phyloP scores from a whole-genome alignment of 306 rosid species.

The Hippophae rhamnoides region DNA sequence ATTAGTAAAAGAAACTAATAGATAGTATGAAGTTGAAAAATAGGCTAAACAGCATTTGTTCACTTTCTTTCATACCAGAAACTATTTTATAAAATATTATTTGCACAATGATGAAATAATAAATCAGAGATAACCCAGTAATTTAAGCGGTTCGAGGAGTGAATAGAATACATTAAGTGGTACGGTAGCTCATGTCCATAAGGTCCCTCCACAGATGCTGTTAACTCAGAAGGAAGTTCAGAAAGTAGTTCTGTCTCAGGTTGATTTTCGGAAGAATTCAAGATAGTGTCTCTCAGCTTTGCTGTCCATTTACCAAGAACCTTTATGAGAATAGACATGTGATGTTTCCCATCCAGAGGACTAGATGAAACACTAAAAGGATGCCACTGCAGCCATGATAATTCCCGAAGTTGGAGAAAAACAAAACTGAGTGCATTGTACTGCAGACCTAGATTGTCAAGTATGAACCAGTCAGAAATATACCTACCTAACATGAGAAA shows the following conservation, averaged over 20 bases:
- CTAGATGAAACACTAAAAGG: slow-evolving; percentile 94
- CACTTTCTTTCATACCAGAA: not conserved
- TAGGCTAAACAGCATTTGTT: not conserved
- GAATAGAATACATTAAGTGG: slow-evolving; percentile 56
- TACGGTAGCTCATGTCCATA: slow-evolving; percentile 86
- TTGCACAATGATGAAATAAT: not conserved
- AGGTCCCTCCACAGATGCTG: slow-evolving; percentile 89
- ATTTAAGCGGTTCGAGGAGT: not conserved
- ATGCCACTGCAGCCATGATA: slow-evolving; percentile 95
- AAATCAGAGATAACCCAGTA: not conserved
- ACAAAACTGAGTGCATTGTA: slow-evolving; percentile 94
- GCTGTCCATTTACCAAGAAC: slow-evolving; percentile 88
- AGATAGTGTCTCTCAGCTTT: slow-evolving; percentile 35
- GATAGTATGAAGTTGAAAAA: slow-evolving; percentile 1
- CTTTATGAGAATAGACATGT: slow-evolving; percentile 68
- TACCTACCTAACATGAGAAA: slow-evolving; percentile 3
- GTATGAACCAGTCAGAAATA: slow-evolving; percentile 15
- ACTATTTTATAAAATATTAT: not conserved
- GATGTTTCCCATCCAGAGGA: slow-evolving; percentile 81
- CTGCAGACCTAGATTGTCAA: slow-evolving; percentile 41
- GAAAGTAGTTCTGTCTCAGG: slow-evolving; percentile 20
- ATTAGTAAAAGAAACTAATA: slow-evolving; percentile 5
- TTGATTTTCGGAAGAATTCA: slow-evolving; percentile 23
- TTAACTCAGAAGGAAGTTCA: slow-evolving; percentile 25
- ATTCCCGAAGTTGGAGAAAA: slow-evolving; percentile 72